Evolutionary conservation across 352 stramenopile species (phyloP), one percentile per base, ranked within the genome.

Genomic region (Discostella stelligera): DNA sequence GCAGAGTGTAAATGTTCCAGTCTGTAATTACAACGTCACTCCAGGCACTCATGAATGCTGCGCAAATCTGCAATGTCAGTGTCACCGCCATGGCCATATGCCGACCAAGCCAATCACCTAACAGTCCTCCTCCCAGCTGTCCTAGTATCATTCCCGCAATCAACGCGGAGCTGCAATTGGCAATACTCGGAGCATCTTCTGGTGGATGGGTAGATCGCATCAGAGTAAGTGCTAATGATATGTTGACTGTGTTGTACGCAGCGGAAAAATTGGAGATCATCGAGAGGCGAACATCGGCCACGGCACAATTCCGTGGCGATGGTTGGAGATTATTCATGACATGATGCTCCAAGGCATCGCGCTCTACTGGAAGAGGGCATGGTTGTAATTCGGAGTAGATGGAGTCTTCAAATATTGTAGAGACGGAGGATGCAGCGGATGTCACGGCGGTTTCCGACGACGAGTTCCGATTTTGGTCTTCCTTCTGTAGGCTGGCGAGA

Each of bases 261-360:
- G 89, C 91, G 0, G 83, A 90, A 49, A 89, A 91, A 59, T 94
- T 94, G 30, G 83, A 90, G 1, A 91, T 25, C 86, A 92, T 90
- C 14, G 86, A 81, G 5, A 88, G 67, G 14, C 70, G 44, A 44
- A 86, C 56, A 61, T 88, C 82, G 4, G 82, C 63, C 16, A 66
- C 59, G n/a, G 65, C 66, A 11, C 60, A 81, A 46, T 85, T 88
- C 50, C 80, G 16, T 44, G 37, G 37, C 11, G 37, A 14, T 44
- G 37, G 37, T 44, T 10, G 37, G 7, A 44, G 37, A 44, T 14
- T 14, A 44, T 11, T 10, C 27, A 32, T 32, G 2, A 32, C 27
- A 14, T 44, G 37, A 13, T 10, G 2, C 37, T 10, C 37, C 37
- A 44, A 14, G 37, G 37, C 37, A 44, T 44, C 37, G 37, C 9